phyloP scores from a whole-genome alignment of 2,329 filamentous ascomycete species.

The Talaromyces sp. region DNA sequence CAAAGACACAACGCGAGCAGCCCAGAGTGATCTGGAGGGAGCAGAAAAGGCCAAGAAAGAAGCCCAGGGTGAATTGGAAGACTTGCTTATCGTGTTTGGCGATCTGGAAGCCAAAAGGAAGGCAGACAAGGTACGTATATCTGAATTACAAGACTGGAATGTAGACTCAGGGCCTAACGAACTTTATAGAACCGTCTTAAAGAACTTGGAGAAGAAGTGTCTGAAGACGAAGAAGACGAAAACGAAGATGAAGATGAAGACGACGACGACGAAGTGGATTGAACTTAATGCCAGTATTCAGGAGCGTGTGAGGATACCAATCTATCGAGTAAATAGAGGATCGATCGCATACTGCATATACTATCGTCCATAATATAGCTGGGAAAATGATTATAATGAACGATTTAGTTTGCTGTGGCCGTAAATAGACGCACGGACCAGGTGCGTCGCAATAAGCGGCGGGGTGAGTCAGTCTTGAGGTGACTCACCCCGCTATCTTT shows the following conservation, averaged over 20 bases:
- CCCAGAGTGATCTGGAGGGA: slow-evolving; percentile 31
- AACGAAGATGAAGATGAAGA: slow-evolving; percentile 50
- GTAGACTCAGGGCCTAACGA: slow-evolving; percentile 30
- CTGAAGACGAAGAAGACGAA: slow-evolving; percentile 68
- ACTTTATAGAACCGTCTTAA: slow-evolving; percentile 52
- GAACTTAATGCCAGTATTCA: slow-evolving; percentile 6
- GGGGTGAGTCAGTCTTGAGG: neutral
- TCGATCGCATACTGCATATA: neutral
- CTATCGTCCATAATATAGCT: neutral
- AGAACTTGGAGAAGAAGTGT: slow-evolving; percentile 64
- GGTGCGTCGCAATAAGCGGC: slow-evolving; percentile 8
- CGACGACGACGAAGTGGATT: slow-evolving; percentile 23
- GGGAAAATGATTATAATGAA: neutral
- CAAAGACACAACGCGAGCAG: slow-evolving; percentile 22
- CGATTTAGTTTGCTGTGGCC: neutral
- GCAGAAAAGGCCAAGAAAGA: slow-evolving; percentile 60
- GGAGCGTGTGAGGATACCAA: slow-evolving; percentile 7
- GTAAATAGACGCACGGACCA: slow-evolving; percentile 8
- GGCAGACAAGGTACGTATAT: slow-evolving; percentile 62
- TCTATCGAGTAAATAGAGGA: slow-evolving; percentile 10
- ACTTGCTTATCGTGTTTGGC: slow-evolving; percentile 73
- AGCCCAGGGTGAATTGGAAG: slow-evolving; percentile 70
- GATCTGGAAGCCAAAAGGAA: slow-evolving; percentile 73
- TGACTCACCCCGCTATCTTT: slow-evolving; percentile 11
- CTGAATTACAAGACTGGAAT: neutral